Conservation (phyloP, 148 eudicot species). For the Fagopyrum tataricum region DNA sequence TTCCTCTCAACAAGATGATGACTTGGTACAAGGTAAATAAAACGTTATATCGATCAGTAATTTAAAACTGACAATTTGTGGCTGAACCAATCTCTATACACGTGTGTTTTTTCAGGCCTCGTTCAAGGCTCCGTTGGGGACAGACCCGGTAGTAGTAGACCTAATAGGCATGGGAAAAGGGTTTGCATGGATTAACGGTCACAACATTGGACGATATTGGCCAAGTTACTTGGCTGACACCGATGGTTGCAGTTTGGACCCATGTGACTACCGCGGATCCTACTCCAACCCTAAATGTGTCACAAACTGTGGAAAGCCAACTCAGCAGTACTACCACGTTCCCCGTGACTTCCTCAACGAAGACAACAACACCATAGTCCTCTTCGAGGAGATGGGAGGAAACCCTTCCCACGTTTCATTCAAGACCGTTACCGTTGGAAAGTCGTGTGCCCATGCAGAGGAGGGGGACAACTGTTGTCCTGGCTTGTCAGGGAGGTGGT, state of each 20-base stretch:
- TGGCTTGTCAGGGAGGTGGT: background rate
- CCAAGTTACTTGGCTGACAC: constrained; percentile 7
- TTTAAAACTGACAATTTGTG: no score
- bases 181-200: constrained; percentile 36
- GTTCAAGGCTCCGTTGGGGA: constrained; percentile 27
- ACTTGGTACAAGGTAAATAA: constrained; percentile 42
- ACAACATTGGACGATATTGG: constrained; percentile 35
- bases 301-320: constrained; percentile 11
- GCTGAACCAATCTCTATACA: no score
- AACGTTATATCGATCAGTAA: no score
- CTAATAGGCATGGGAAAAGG: constrained; percentile 33
- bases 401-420: background rate
- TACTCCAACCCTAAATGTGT: constrained; percentile 7
- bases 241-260: background rate
- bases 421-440: background rate
- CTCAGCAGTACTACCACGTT: background rate
- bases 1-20: constrained; percentile 23
- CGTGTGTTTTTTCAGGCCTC: constrained; percentile 17
- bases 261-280: constrained; percentile 9
- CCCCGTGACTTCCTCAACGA: background rate
- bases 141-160: constrained; percentile 34
- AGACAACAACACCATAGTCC: background rate
- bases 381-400: constrained; percentile 8
- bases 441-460: background rate
- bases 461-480: background rate